These are phyloP conservation scores for Zalaria obscura DNA, from an alignment of 2,329 filamentous ascomycete genomes.

Conservation along the genomic window DNA sequence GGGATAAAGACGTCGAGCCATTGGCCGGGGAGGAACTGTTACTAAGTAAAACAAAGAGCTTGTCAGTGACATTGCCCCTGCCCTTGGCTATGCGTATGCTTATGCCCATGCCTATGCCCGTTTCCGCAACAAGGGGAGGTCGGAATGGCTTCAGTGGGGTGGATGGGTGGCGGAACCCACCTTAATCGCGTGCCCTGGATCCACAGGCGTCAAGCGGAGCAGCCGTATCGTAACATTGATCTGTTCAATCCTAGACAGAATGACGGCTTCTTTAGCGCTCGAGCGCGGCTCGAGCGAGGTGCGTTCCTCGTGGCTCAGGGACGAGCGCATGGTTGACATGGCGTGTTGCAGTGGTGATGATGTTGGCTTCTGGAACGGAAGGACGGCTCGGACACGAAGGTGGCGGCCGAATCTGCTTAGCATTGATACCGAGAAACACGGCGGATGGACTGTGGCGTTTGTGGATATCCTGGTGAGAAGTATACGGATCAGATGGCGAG, in stretches of 20 bases:
- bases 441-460: no score
- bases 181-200: slow-evolving; percentile 21
- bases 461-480: no score
- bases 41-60: slow-evolving; percentile 8
- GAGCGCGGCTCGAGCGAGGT: slow-evolving; percentile 63
- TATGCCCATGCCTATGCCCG: neutral
- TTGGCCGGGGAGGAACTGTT: slow-evolving; percentile 65
- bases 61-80: no score
- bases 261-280: slow-evolving; percentile 47
- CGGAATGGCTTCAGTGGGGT: neutral
- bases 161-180: slow-evolving; percentile 5
- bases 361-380: no score
- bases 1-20: slow-evolving; percentile 79
- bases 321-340: slow-evolving; percentile 19
- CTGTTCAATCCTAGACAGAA: slow-evolving; percentile 41
- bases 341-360: neutral
- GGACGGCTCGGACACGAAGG: no score
- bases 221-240: slow-evolving; percentile 55
- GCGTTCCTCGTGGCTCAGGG: slow-evolving; percentile 47
- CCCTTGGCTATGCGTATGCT: no score
- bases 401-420: no score
- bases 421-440: no score
- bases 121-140: slow-evolving; percentile 1
- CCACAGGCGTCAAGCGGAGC: slow-evolving; percentile 48
- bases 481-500: no score